Evolutionary conservation across 78 protist genomes (phyloP).

Genomic region (Bigelowiella natans): DNA sequence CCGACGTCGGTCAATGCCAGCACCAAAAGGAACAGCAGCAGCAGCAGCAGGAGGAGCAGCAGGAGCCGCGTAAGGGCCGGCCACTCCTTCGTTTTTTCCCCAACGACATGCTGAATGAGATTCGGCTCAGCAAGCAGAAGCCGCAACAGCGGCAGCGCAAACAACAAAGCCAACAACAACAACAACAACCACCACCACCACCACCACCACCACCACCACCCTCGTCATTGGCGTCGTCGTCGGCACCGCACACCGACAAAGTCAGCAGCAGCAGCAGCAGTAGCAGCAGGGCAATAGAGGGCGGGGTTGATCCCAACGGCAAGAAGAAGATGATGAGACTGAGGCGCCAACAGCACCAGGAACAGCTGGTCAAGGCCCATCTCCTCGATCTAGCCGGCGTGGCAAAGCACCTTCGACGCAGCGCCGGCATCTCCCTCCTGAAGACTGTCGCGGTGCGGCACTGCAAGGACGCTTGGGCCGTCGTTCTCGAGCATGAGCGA

Average conservation of each 20-base stretch:
- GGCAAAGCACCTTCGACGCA: background rate
- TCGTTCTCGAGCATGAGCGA: constrained; percentile 24
- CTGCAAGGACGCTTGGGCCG: constrained; percentile 48
- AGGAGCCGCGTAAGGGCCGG: background rate
- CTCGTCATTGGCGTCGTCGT: no score
- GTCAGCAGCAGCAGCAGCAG: no score
- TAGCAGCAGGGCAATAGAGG: no score
- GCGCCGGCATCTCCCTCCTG: background rate
- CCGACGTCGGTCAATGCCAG: background rate
- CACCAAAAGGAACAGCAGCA: background rate
- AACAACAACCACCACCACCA: no score
- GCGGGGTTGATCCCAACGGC: no score
- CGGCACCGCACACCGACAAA: no score
- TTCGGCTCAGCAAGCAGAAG: background rate
- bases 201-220: no score
- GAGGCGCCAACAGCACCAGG: no score
- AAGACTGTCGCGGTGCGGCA: constrained; percentile 44
- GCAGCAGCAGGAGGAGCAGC: background rate
- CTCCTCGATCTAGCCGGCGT: background rate
- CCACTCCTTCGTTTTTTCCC: background rate
- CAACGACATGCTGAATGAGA: background rate
- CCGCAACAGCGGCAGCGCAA: background rate
- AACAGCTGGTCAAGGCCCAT: no score
- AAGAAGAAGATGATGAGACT: no score
- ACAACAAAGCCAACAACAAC: no score